Evolutionary conservation across 139 green algal genomes (phyloP), one percentile per base, ranked within the genome.

Genomic region (Zygnema cylindricum): DNA sequence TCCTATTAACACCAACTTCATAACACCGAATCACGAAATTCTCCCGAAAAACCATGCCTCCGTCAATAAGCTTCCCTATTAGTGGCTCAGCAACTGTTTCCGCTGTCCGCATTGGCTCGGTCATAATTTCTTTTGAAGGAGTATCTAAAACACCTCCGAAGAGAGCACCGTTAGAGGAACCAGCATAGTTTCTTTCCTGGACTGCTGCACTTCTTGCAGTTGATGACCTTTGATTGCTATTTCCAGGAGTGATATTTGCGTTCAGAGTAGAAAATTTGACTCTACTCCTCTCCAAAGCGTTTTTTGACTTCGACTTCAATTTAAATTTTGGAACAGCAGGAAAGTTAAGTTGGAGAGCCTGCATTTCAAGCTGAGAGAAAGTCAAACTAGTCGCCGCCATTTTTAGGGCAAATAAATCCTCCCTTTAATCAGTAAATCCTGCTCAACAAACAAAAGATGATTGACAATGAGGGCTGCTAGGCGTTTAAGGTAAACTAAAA

Each of bases 21-120:
- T 90, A 90, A 41, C 86, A 90, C 43, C 86, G 86, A 57, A 90
- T 88, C 32, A 83, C 79, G 43, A 90, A 90, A 35, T 40, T 69
- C 81, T 90, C 86, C 81, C 86, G 76, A 71, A 83, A 89, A 33
- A 88, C 86, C n/a, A 90, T 38, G 0, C 84, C 84, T 0, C n/a
- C 39, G 77, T 89, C 84, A 40, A 89, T 82, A 33, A 87, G 82
- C 49, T 63, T 63, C 49, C 76, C 76, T 23, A 16, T 54, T 16
- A 79, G 36, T 40, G 16, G 21, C 7, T 41, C 36, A 3, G 7
- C 71, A 3, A 3, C 71, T 16, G 7, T 16, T 54, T 11, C 71
- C 38, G 7, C 71, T 16, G 7, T 16, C 36, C 7, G 11, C 71
- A 3, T 16, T 16, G 7, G 3, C 16, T 63, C 49, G 7, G 16